Base-by-base conservation (phyloP, 2,329 filamentous ascomycete species). In the Aspergillus fructus region DNA sequence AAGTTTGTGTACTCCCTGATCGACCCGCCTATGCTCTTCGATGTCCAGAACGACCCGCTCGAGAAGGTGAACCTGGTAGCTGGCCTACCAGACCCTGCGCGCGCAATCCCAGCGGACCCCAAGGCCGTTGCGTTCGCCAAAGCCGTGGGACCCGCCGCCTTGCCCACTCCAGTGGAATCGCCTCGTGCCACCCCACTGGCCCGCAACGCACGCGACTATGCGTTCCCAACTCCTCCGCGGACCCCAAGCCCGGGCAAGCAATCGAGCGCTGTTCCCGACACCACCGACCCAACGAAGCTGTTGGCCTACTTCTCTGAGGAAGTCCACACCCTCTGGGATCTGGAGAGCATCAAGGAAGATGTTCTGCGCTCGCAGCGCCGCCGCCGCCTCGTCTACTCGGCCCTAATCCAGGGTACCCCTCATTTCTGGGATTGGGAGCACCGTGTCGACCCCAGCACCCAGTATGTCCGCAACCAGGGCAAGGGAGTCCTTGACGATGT, bases 361-460 rank as follows among this genome's bases (percentile, higher is more conserved):
- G 91, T 94, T 1, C 74, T 96, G 8, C 76, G 81, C 40, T 92
- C 89, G 45, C 93, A 97, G 79, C 87, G 92, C 42, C 87, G 88
- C 68, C 85, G 93, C 13, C 84, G 88, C 50, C 76, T 96, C 8
- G 89, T 91, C 24, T 96, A 91, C 87, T 84, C 84, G 41, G 90
- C 93, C 0, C 80, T 97, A 62, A 89, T 86, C 71, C 77, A 87
- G 73, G 93, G 92, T 55, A 80, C 80, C 37, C 91, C 90, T 65
- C 89, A 89, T 40, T 84, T 86, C 70, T 97, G 93, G 93, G 93
- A 97, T 74, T 89, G 89, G 75, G 84, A 93, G 76, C 91, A 91
- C 0, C 76, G 82, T 53, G 66, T 78, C 49, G 70, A 76, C 62
- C 71, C 70, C 7, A 73, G 73, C 59, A 63, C 59, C 64, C 90